Evolutionary conservation across 2,329 filamentous ascomycete genomes (phyloP).

Genomic region (Colletotrichum chlorophyti): DNA sequence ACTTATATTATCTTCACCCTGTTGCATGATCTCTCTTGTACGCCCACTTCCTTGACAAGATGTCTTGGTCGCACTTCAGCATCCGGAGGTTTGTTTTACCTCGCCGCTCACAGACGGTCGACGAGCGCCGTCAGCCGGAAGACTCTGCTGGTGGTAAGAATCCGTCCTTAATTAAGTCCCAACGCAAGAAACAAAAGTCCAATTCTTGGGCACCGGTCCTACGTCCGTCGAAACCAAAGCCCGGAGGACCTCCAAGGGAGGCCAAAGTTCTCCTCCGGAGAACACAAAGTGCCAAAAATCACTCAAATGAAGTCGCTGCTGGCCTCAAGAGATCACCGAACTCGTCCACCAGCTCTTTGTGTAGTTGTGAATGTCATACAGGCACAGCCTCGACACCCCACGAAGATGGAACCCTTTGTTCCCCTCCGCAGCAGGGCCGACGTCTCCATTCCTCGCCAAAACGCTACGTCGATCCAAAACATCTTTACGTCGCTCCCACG

Average conservation of each 20-base stretch:
- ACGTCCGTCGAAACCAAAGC: neutral
- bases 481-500: constrained; percentile 23
- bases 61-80: constrained; percentile 49
- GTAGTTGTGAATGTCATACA: constrained; percentile 47
- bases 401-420: constrained; percentile 42
- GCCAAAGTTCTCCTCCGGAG: constrained; percentile 45
- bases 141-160: constrained; percentile 25
- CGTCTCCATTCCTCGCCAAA: constrained; percentile 9
- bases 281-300: constrained; percentile 46
- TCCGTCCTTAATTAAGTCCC: constrained; percentile 25
- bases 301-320: constrained; percentile 45
- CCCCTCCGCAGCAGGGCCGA: constrained; percentile 28
- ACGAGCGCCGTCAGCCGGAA: constrained; percentile 9
- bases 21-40: constrained; percentile 15
- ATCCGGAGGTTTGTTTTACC: constrained; percentile 51
- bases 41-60: constrained; percentile 39
- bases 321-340: constrained; percentile 44
- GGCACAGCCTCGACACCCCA: constrained; percentile 32
- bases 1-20: constrained; percentile 31
- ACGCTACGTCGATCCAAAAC: too few relatives aligned
- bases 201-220: constrained; percentile 16
- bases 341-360: constrained; percentile 54
- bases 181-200: constrained; percentile 9
- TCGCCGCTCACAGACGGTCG: constrained; percentile 32
- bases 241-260: constrained; percentile 12